Percentiles rank a stretch among this genome's conserved stretches.
Evolutionary conservation across 2,329 filamentous ascomycete species (phyloP).

Genomic region (Cladosporium sp.): DNA sequence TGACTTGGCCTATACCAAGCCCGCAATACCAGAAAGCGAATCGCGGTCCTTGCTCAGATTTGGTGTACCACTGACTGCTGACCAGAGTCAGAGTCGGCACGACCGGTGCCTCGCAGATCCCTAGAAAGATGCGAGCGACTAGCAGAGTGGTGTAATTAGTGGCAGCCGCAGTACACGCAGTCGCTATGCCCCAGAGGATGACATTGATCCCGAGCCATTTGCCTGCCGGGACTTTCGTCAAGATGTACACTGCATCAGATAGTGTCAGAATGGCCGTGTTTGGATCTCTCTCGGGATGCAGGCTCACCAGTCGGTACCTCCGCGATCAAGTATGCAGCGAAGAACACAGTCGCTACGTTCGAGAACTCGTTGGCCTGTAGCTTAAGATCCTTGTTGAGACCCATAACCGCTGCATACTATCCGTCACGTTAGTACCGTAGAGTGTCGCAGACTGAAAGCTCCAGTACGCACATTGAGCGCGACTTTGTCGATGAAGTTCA

Average conservation of each 20-base stretch:
- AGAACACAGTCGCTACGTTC: slow-evolving; percentile 63
- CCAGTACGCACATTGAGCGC: slow-evolving; percentile 56
- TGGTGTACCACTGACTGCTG: slow-evolving; percentile 68
- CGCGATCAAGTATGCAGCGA: slow-evolving; percentile 60
- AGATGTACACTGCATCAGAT: slow-evolving; percentile 48
- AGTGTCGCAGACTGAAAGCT: neutral
- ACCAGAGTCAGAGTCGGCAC: slow-evolving; percentile 67
- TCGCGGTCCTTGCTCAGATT: slow-evolving; percentile 50
- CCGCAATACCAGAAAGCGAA: slow-evolving; percentile 60
- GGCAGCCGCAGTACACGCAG: slow-evolving; percentile 62
- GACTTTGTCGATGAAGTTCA: slow-evolving; percentile 66
- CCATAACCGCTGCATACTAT: slow-evolving; percentile 68
- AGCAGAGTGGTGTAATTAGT: slow-evolving; percentile 60
- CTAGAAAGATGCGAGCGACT: slow-evolving; percentile 62
- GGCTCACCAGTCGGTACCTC: slow-evolving; percentile 60
- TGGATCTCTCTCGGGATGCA: neutral
- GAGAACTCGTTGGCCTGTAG: slow-evolving; percentile 63
- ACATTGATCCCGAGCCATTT: slow-evolving; percentile 64
- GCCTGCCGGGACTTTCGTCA: slow-evolving; percentile 60
- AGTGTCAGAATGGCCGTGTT: neutral
- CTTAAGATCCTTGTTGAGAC: slow-evolving; percentile 55
- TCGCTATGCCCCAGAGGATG: slow-evolving; percentile 60
- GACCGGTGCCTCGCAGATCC: slow-evolving; percentile 68
- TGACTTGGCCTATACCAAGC: slow-evolving; percentile 70
- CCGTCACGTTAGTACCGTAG: neutral